phyloP scores from a whole-genome alignment of 202 grass and related monocot genomes.

The Saccharum hybrid region DNA sequence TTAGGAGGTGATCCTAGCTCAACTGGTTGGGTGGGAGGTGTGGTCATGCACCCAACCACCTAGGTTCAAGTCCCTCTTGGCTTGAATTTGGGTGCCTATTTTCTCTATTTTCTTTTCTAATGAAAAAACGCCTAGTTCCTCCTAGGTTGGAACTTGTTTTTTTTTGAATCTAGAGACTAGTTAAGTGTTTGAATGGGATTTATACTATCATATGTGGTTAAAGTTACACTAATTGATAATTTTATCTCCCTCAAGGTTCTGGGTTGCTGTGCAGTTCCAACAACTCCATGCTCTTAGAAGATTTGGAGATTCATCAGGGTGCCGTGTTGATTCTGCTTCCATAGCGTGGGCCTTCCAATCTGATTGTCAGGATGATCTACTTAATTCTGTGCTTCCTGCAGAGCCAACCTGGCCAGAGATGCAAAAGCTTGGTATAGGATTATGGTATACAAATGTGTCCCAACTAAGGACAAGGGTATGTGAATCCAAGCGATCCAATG shows the following conservation, averaged over 20 bases:
- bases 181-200: slow-evolving; percentile 22
- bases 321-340: slow-evolving; percentile 63
- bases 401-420: slow-evolving; percentile 87
- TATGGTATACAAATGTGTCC: slow-evolving; percentile 83
- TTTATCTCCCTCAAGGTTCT: slow-evolving; percentile 86
- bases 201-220: slow-evolving; percentile 34
- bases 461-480: slow-evolving; percentile 84
- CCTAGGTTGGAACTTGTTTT: too few relatives aligned
- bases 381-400: slow-evolving; percentile 78
- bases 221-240: slow-evolving; percentile 41
- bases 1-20: too few relatives aligned
- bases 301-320: slow-evolving; percentile 46
- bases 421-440: slow-evolving; percentile 80
- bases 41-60: too few relatives aligned
- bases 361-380: slow-evolving; percentile 97
- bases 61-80: too few relatives aligned
- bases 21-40: too few relatives aligned
- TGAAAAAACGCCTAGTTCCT: too few relatives aligned
- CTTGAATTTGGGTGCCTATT: too few relatives aligned
- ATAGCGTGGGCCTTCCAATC: slow-evolving; percentile 92
- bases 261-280: slow-evolving; percentile 87
- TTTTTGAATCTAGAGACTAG: slow-evolving; percentile 25
- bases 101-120: too few relatives aligned
- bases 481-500: slow-evolving; percentile 26
- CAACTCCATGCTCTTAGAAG: slow-evolving; percentile 51